Conservation (phyloP, 2,329 filamentous ascomycete species). For the Hymenoscyphus linearis region DNA sequence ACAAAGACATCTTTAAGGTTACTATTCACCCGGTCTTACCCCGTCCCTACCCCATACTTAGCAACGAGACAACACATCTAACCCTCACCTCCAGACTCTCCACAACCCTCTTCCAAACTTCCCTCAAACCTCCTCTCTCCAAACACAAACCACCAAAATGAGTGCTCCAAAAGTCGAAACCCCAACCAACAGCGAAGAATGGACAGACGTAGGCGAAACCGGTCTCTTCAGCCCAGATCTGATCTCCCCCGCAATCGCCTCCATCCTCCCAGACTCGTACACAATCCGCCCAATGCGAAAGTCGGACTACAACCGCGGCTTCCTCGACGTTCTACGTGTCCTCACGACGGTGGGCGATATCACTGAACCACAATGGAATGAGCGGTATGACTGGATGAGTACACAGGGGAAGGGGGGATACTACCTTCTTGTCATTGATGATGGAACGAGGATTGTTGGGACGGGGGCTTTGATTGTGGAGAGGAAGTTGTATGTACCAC, state of each 20-base stretch:
- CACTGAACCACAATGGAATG: conserved; percentile 64
- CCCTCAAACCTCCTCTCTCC: neutral
- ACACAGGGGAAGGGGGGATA: conserved; percentile 63
- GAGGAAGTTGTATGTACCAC: conserved; percentile 72
- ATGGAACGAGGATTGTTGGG: conserved; percentile 70
- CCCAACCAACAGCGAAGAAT: conserved; percentile 19
- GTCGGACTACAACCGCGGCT: conserved; percentile 73
- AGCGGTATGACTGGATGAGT: conserved; percentile 78
- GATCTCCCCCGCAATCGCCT: conserved; percentile 69
- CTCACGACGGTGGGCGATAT: conserved; percentile 92
- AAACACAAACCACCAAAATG: neutral
- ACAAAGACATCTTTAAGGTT: conserved; percentile 1
- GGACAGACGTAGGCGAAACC: conserved; percentile 35
- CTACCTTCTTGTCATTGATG: conserved; percentile 75
- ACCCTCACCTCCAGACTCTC: neutral
- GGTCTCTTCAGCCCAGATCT: conserved; percentile 74
- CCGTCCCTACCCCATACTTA: too few species aligned
- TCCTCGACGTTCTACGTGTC: conserved; percentile 86
- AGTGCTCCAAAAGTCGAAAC: neutral
- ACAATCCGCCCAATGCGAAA: conserved; percentile 72
- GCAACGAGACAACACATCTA: neutral
- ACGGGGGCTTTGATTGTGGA: conserved; percentile 88
- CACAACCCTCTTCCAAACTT: neutral
- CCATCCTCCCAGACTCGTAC: conserved; percentile 75
- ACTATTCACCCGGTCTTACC: conserved; percentile 3